Base-by-base conservation (phyloP, 1,284 basidiomycete species). In the Sporisorium scitamineum region DNA sequence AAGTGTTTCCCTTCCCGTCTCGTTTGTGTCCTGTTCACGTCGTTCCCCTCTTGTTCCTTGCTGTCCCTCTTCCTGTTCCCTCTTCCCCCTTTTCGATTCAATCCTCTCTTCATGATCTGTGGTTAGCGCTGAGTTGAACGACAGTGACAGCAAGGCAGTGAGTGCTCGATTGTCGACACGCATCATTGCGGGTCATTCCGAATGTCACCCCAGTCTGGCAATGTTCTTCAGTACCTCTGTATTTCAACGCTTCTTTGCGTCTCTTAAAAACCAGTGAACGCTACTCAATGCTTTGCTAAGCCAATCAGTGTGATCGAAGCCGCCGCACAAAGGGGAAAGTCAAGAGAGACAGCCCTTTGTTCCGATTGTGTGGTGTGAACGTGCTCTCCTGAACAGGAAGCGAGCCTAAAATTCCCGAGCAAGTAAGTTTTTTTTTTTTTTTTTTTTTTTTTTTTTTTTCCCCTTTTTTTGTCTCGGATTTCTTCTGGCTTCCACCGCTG, bases 401-500 rank as follows among this genome's bases (percentile, higher is more conserved):
- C 37, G 16, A 39, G 37, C 37, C 37, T 39, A 18, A n/a, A n/a
- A 9, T 34, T 34, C 34, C 37, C 37, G n/a, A n/a, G n/a, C n/a
- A n/a, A n/a, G n/a, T n/a, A n/a, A n/a, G n/a, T n/a, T 32, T 59
- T 52, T 24, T 18, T 39, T 39, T 39, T 11, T 13, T 13, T 13
- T 20, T 42, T n/a, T n/a, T 5, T 26, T 57, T n/a, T n/a, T n/a
- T n/a, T 32, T 59, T 52, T 24, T 18, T 39, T 39, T 39, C 18
- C 34, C 34, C 13, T 20, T 42, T n/a, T n/a, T 5, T 26, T 57
- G 37, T 34, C 13, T 20, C 18, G 10, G 16, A n/a, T 61, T 58
- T 68, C 66, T 61, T 57, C 60, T 37, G 44, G 34, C 51, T 68
- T 68, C 55, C 59, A 67, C 32, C 20, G 31, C 39, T 29, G 54